phyloP scores from a whole-genome alignment of 73 alveolate species.

The Tetrahymena malaccensis region DNA sequence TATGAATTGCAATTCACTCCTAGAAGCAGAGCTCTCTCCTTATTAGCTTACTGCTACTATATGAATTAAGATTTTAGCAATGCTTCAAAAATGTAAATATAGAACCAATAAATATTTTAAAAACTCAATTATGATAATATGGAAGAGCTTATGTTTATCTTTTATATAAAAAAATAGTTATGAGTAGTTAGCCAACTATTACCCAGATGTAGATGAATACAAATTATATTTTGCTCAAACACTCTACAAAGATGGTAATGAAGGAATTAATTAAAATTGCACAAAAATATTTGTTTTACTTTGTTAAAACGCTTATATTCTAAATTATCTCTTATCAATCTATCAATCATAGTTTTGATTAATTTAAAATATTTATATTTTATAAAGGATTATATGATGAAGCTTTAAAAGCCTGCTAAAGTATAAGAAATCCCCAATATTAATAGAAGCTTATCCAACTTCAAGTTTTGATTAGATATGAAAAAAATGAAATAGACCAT shows the following conservation, averaged over 20 bases:
- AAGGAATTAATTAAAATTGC: not conserved
- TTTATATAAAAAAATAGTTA: not conserved
- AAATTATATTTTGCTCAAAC: constrained; percentile 51
- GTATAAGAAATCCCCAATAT: constrained; percentile 61
- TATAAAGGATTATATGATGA: constrained; percentile 53
- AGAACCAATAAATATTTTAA: not conserved
- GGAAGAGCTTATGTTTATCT: not conserved
- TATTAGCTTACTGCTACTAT: constrained; percentile 51
- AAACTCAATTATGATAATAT: not conserved
- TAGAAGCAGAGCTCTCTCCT: constrained; percentile 51
- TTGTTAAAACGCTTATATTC: too few species aligned
- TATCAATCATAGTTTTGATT: not conserved
- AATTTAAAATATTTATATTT: not conserved
- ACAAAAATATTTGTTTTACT: not conserved
- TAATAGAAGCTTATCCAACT: constrained; percentile 58
- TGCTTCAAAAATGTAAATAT: constrained; percentile 46
- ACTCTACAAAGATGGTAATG: constrained; percentile 40
- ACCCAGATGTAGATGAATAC: constrained; percentile 58
- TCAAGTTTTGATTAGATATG: constrained; percentile 78
- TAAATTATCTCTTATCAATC: too few species aligned
- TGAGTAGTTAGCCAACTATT: constrained; percentile 47
- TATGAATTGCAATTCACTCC: constrained; percentile 49
- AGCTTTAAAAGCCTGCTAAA: constrained; percentile 76
- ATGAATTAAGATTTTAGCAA: constrained; percentile 41
- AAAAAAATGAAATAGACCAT: constrained; percentile 77